phyloP scores from a whole-genome alignment of 306 rosid genomes.

The Carpinus fangiana region DNA sequence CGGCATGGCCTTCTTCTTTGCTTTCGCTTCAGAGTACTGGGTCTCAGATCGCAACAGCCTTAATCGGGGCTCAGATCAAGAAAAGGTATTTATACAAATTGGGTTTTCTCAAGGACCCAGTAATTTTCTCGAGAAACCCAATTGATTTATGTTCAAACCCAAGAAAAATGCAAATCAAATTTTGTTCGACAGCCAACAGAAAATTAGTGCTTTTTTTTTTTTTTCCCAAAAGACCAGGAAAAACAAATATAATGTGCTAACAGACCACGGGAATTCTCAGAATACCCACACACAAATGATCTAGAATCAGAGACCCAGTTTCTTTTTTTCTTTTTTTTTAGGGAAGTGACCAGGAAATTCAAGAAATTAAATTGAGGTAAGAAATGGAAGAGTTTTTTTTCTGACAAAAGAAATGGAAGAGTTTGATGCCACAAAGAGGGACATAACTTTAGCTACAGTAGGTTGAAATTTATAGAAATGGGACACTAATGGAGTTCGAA shows the following conservation, averaged over 20 bases:
- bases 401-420: background rate
- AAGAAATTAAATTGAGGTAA: background rate
- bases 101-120: conserved; percentile 1
- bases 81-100: background rate
- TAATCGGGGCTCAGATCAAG: background rate
- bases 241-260: background rate
- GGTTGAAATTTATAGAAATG: conserved; percentile 27
- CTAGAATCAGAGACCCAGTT: conserved; percentile 2
- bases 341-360: background rate
- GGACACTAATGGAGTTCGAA: background rate
- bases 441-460: conserved; percentile 19
- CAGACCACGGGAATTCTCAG: background rate
- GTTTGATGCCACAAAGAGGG: background rate
- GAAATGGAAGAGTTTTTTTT: background rate
- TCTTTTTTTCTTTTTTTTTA: background rate
- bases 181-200: background rate
- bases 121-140: conserved; percentile 12
- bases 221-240: background rate
- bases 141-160: conserved; percentile 1
- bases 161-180: background rate
- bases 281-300: background rate
- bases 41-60: conserved; percentile 16
- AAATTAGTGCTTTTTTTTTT: background rate
- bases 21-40: conserved; percentile 1
- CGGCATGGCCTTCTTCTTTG: conserved; percentile 44